phyloP scores from a whole-genome alignment of 2,329 filamentous ascomycete species.

The Sphaerulina vaccinii region DNA sequence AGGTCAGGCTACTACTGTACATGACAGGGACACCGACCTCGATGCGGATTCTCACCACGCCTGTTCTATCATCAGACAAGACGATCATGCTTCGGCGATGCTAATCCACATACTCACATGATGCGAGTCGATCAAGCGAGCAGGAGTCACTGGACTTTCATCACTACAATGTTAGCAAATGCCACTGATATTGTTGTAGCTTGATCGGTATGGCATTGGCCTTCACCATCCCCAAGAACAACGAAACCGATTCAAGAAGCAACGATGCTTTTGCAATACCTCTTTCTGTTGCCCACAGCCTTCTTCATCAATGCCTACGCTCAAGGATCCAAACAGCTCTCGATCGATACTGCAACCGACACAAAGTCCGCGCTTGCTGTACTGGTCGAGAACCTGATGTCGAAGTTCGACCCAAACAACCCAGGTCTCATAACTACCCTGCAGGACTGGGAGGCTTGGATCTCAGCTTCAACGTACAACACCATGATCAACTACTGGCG shows the following conservation, averaged over 20 bases:
- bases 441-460: constrained; percentile 56
- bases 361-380: neutral
- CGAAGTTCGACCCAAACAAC: neutral
- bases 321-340: neutral
- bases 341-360: neutral
- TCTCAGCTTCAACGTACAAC: constrained; percentile 64
- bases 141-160: neutral
- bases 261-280: neutral
- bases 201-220: neutral
- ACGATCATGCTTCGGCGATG: neutral
- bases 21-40: neutral
- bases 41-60: neutral
- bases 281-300: neutral
- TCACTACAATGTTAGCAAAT: neutral
- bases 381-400: neutral
- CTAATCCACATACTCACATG: neutral
- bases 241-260: neutral
- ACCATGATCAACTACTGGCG: constrained; percentile 68
- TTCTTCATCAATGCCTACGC: neutral
- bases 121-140: neutral
- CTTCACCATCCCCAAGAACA: too few species aligned
- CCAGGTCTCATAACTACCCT: neutral
- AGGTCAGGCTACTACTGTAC: neutral
- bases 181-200: neutral
- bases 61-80: neutral